These are phyloP conservation scores for Saturnispora besseyi DNA, from an alignment of 805 yeast genomes.

Conservation along the genomic window DNA sequence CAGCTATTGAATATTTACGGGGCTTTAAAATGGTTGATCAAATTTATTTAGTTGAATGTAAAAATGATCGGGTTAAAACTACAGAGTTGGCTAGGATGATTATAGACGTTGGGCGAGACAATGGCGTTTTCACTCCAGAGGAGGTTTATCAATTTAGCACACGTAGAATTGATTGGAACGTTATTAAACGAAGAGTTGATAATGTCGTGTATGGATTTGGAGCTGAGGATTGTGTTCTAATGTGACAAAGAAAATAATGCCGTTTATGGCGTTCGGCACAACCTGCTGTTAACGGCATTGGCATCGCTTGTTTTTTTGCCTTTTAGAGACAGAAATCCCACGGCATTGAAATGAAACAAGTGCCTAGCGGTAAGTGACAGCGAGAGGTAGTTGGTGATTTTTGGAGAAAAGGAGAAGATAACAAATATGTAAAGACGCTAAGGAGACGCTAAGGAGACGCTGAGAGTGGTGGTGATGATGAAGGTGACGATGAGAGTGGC, in stretches of 20 bases:
- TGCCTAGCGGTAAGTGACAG: too few relatives aligned
- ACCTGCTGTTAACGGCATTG: not conserved
- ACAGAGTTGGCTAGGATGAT: conserved; percentile 69
- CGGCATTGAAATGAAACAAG: too few relatives aligned
- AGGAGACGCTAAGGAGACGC: too few relatives aligned
- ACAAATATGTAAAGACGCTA: too few relatives aligned
- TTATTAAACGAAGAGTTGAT: conserved; percentile 72
- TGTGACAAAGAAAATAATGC: conserved; percentile 26
- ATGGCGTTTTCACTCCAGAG: conserved; percentile 85
- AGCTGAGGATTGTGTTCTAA: conserved; percentile 61
- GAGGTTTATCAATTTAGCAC: conserved; percentile 91
- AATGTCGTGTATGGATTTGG: conserved; percentile 92
- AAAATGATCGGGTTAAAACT: conserved; percentile 17
- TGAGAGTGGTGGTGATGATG: too few relatives aligned
- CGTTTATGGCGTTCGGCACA: not conserved
- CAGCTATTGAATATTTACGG: conserved; percentile 65
- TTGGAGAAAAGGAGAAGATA: too few relatives aligned
- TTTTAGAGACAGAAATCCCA: not conserved
- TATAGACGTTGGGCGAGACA: conserved; percentile 74
- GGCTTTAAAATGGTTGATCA: conserved; percentile 82
- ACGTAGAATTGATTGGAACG: conserved; percentile 78
- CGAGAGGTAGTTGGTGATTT: too few relatives aligned
- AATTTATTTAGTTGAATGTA: conserved; percentile 62
- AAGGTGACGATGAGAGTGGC: too few relatives aligned
- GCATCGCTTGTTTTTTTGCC: not conserved